Conservation (phyloP, 164 flowering plant genomes). For the Chloranthus sessilifolius region DNA sequence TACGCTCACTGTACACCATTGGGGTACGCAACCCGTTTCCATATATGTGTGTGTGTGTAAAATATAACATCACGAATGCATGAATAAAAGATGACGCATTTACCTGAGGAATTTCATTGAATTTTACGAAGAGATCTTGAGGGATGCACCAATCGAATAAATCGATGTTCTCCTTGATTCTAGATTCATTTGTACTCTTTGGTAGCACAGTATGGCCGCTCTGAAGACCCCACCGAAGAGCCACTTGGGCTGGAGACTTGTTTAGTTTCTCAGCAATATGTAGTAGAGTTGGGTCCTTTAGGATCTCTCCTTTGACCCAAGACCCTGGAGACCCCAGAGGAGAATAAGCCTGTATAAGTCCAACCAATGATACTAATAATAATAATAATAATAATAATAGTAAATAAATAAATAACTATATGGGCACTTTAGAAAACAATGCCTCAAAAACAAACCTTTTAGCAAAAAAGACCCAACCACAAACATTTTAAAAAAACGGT, state of each 20-base stretch:
- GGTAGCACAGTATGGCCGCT: slow-evolving; percentile 71
- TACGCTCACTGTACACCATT: too few species aligned
- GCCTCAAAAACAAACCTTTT: too few species aligned
- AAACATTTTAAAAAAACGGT: too few species aligned
- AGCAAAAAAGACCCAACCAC: too few species aligned
- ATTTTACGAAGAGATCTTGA: slow-evolving; percentile 38
- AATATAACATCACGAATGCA: not conserved
- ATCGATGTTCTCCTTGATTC: slow-evolving; percentile 56
- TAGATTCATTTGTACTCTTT: slow-evolving; percentile 49
- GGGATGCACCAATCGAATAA: slow-evolving; percentile 66
- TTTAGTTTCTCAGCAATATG: slow-evolving; percentile 48
- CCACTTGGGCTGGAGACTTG: slow-evolving; percentile 70
- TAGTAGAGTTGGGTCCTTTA: slow-evolving; percentile 49
- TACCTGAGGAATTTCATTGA: slow-evolving; percentile 53
- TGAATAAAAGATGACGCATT: not conserved
- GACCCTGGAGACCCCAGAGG: slow-evolving; percentile 73
- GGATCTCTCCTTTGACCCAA: slow-evolving; percentile 44
- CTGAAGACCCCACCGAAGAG: slow-evolving; percentile 80
- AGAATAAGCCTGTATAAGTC: slow-evolving; percentile 51
- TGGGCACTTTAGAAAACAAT: too few species aligned
- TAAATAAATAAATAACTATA: too few species aligned
- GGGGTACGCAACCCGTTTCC: too few species aligned
- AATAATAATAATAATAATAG: too few species aligned
- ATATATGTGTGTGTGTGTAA: too few species aligned
- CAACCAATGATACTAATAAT: too few species aligned